These are phyloP conservation scores for Wallacemonas collosoma DNA, from an alignment of 208 protist species.

Conservation along the genomic window DNA sequence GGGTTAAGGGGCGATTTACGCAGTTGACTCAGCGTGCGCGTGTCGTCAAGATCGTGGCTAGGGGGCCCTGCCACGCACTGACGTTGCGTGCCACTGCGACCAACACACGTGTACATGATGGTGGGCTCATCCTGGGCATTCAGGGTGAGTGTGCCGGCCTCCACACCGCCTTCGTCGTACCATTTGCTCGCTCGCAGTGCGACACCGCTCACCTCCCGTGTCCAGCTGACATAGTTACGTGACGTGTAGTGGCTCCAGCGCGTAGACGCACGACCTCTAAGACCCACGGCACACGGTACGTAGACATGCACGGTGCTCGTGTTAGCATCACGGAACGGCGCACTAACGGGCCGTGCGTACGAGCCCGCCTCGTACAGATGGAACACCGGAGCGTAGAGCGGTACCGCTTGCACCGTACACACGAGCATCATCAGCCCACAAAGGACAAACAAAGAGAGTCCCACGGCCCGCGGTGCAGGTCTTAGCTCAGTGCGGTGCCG, in stretches of 20 bases:
- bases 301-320: constrained; percentile 19
- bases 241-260: constrained; percentile 27
- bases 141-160: constrained; percentile 21
- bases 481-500: background rate
- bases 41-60: constrained; percentile 22
- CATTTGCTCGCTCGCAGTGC: constrained; percentile 5
- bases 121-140: constrained; percentile 17
- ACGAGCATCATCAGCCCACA: background rate
- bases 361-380: constrained; percentile 16
- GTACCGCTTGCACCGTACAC: background rate
- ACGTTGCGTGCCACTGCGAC: constrained; percentile 24
- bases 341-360: constrained; percentile 22
- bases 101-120: constrained; percentile 30
- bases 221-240: constrained; percentile 29
- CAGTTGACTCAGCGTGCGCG: constrained; percentile 33
- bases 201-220: background rate
- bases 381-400: constrained; percentile 14
- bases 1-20: constrained; percentile 40
- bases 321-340: constrained; percentile 20
- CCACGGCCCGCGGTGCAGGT: background rate
- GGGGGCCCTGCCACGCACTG: constrained; percentile 49
- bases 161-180: constrained; percentile 26
- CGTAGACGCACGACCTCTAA: background rate
- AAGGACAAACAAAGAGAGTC: background rate
- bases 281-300: constrained; percentile 20